phyloP scores from a whole-genome alignment of 1,284 basidiomycete species.

The Trametes hirsuta region DNA sequence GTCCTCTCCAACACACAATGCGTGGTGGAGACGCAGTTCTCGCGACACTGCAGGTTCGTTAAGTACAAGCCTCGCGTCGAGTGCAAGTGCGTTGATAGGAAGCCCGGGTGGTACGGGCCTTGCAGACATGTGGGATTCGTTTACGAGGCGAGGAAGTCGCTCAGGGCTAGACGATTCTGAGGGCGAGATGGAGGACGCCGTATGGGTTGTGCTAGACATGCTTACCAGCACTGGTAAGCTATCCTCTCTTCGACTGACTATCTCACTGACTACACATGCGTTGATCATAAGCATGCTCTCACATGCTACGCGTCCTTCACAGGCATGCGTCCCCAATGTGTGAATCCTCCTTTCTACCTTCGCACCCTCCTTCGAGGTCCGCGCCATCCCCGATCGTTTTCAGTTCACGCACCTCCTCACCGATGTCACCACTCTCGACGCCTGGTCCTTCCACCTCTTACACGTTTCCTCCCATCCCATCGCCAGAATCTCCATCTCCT shows the following conservation, averaged over 20 bases:
- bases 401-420: conserved; percentile 22
- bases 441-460: conserved; percentile 8
- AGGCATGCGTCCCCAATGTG: conserved; percentile 48
- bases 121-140: conserved; percentile 24
- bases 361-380: conserved; percentile 15
- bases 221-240: conserved; percentile 53
- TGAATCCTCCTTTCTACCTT: conserved; percentile 49
- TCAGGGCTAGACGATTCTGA: conserved; percentile 16
- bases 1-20: conserved; percentile 3
- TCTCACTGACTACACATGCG: conserved; percentile 3
- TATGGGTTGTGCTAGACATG: conserved; percentile 65
- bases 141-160: conserved; percentile 21
- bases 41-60: conserved; percentile 22
- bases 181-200: conserved; percentile 34
- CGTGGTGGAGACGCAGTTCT: conserved; percentile 32
- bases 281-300: conserved; percentile 48
- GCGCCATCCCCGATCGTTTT: conserved; percentile 18
- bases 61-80: conserved; percentile 18
- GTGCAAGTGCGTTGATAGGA: conserved; percentile 23
- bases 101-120: conserved; percentile 12
- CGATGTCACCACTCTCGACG: conserved; percentile 12
- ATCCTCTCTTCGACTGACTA: not conserved
- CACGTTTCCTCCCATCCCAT: conserved; percentile 10
- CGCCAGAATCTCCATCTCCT: not conserved
- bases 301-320: conserved; percentile 63